Base-by-base conservation (phyloP, 2,329 filamentous ascomycete genomes). In the Lasiodiplodia sp. region DNA sequence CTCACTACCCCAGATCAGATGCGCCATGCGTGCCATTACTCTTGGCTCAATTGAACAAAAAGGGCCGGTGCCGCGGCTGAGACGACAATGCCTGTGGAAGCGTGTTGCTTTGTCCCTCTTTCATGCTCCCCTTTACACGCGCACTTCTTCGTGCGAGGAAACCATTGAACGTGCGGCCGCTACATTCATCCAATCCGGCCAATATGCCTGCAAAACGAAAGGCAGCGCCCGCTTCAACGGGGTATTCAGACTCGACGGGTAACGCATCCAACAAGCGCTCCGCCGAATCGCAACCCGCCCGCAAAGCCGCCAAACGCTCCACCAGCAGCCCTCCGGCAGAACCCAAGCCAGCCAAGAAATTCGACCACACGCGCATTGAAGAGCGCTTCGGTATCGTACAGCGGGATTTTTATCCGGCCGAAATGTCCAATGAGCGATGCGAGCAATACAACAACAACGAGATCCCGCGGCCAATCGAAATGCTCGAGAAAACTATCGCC, bases 371-470 rank as follows among this genome's bases (percentile, higher is more conserved):
- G 38, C 75, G 81, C 67, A 67, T 76, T 38, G 79, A 80, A 73
- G 78, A 79, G 71, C 68, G 73, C 68, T 73, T 76, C 55, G 78
- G 79, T 18, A 81, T 83, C 40, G 79, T 85, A 8, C 79, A 84
- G 52, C 75, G 82, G 34, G 88, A 92, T 58, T 97, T 90, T 81
- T 97, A 97, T 73, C 93, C 93, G 0, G 87, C 88, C 0, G 93
- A 97, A 77, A 96, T 97, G 90, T 92, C 86, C 81, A 96, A 93
- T 74, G 87, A 86, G 62, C 89, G 94, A 49, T 94, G 92, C 65
- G 83, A 84, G 5, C 89, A 91, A 64, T 97, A 97, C 80, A 91
- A 87, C 66, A 80, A 86, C n/a, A 86, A 90, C 65, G 85, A 87
- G 58, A 82, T 96, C 4, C 86, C 89, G 4, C 88, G 91, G 0